phyloP scores from a whole-genome alignment of 2,329 filamentous ascomycete genomes.

The Trichophyton benhamiae region DNA sequence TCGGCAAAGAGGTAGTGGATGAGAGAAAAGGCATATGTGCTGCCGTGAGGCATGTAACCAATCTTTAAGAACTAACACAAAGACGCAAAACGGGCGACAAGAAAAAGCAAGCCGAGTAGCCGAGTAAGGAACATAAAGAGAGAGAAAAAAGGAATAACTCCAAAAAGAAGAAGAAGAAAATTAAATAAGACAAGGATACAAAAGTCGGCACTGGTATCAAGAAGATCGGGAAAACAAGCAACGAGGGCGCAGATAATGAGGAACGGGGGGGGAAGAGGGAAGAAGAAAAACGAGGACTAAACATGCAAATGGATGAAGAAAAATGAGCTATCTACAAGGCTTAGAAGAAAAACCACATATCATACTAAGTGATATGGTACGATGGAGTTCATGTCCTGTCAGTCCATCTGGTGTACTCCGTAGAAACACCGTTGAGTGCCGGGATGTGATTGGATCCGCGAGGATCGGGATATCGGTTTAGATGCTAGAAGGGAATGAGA shows the following conservation, averaged over 20 bases:
- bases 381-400: not conserved
- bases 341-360: not conserved
- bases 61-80: slow-evolving; percentile 11
- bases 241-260: not conserved
- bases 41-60: slow-evolving; percentile 20
- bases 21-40: slow-evolving; percentile 2
- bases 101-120: slow-evolving; percentile 14
- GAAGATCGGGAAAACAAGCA: not conserved
- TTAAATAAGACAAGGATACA: not conserved
- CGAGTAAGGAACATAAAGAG: not conserved
- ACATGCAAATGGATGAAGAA: not conserved
- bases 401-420: not conserved
- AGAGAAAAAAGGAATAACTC: not conserved
- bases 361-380: not conserved
- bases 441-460: not conserved
- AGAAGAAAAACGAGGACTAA: not conserved
- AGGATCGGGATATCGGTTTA: not conserved
- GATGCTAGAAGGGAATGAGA: not conserved
- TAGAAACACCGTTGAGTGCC: not conserved
- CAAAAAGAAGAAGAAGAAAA: not conserved
- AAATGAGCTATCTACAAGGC: slow-evolving; percentile 7
- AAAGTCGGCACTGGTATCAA: not conserved
- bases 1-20: not conserved
- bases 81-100: slow-evolving; percentile 4
- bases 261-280: not conserved